Percentiles rank a stretch among this genome's conserved stretches.
These are phyloP conservation scores for Marchantia paleacea DNA, from an alignment of 225 moss, liverwort and hornwort genomes.

Conservation along the genomic window DNA sequence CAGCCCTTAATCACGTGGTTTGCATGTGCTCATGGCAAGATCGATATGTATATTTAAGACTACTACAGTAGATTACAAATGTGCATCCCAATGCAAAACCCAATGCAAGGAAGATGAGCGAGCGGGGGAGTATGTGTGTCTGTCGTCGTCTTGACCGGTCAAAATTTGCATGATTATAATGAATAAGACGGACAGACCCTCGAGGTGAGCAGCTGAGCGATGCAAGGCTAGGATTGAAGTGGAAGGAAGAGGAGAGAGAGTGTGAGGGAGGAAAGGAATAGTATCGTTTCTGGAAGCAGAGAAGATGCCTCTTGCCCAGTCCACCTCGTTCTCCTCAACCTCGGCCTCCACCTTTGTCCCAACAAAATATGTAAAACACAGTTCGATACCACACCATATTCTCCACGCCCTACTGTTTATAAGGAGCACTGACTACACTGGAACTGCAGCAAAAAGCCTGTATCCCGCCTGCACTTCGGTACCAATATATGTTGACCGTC, in stretches of 20 bases:
- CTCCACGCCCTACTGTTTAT: not conserved
- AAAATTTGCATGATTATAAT: not conserved
- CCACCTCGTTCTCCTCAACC: not conserved
- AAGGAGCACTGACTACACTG: not conserved
- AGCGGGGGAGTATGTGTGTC: not conserved
- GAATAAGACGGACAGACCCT: not conserved
- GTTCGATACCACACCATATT: conserved; percentile 7
- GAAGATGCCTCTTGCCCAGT: conserved; percentile 4
- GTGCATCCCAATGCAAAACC: conserved; percentile 17
- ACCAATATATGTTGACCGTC: conserved; percentile 13
- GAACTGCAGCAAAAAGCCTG: conserved; percentile 1
- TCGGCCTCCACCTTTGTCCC: not conserved
- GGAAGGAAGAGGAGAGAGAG: conserved; percentile 12
- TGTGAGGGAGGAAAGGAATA: conserved; percentile 5
- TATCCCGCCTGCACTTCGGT: conserved; percentile 8
- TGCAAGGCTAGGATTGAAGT: conserved; percentile 12
- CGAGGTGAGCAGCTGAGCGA: not conserved
- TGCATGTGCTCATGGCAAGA: conserved; percentile 19
- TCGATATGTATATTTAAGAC: conserved; percentile 14
- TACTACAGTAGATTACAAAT: conserved; percentile 15
- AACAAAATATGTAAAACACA: not conserved
- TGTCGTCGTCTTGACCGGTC: conserved; percentile 7
- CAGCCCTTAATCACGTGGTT: conserved; percentile 23
- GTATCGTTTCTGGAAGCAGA: not conserved
- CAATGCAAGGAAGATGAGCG: not conserved